These are phyloP conservation scores for Aspergillus tubingensis DNA, from an alignment of 2,329 filamentous ascomycete species.

Conservation along the genomic window DNA sequence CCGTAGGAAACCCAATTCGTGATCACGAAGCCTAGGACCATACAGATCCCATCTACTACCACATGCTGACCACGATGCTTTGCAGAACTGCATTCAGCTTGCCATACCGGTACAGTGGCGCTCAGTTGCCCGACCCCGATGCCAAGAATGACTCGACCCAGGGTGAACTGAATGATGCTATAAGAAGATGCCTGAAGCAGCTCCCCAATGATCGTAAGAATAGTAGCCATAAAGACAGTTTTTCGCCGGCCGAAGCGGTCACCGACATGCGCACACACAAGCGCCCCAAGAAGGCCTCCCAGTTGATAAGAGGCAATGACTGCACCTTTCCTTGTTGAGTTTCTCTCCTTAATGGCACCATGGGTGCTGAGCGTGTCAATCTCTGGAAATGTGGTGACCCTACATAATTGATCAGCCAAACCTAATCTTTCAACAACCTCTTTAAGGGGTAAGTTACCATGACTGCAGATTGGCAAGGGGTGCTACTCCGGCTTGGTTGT, in stretches of 20 bases:
- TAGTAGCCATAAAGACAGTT: constrained; percentile 49
- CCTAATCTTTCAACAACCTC: too few species aligned
- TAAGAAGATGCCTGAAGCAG: constrained; percentile 49
- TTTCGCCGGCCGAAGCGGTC: constrained; percentile 51
- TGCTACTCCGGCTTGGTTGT: constrained; percentile 29
- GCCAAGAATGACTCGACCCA: constrained; percentile 53
- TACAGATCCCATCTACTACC: constrained; percentile 51
- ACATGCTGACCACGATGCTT: constrained; percentile 52
- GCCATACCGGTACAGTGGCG: constrained; percentile 52
- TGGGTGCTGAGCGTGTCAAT: constrained; percentile 51
- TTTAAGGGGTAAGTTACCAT: too few species aligned
- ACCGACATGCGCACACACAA: constrained; percentile 32
- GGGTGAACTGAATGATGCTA: constrained; percentile 47
- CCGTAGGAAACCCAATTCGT: constrained; percentile 51
- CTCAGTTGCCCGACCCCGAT: constrained; percentile 52
- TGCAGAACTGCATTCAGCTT: constrained; percentile 51
- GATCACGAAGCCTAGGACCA: constrained; percentile 33
- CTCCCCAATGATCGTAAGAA: constrained; percentile 22
- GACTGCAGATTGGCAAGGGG: constrained; percentile 21
- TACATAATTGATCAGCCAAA: too few species aligned
- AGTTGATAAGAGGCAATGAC: constrained; percentile 27
- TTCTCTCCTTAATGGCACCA: constrained; percentile 17
- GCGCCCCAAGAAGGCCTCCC: constrained; percentile 24
- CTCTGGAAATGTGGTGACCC: constrained; percentile 47
- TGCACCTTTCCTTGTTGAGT: constrained; percentile 30